Evolutionary conservation across 495 filamentous ascomycete genomes (phyloP).

Genomic region (Pseudomonodictys pantanalensis): DNA sequence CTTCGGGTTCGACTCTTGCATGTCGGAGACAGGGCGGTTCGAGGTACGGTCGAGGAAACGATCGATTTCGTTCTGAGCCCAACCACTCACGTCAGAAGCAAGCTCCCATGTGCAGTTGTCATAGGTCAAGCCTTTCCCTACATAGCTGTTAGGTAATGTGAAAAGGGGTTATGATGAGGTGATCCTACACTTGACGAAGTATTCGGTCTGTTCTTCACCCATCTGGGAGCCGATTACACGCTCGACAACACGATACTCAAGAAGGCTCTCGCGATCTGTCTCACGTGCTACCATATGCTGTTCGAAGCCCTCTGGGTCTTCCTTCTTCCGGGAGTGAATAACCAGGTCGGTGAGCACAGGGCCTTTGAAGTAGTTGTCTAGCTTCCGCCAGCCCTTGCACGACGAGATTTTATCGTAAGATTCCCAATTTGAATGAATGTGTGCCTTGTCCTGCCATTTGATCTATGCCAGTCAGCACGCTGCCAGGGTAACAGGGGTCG

Average conservation of each 20-base stretch:
- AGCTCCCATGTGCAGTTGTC: conserved; percentile 92
- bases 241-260: conserved; percentile 85
- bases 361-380: conserved; percentile 93
- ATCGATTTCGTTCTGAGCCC: conserved; percentile 84
- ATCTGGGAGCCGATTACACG: conserved; percentile 80
- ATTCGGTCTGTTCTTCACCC: conserved; percentile 73
- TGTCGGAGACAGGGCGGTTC: conserved; percentile 71
- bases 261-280: conserved; percentile 74
- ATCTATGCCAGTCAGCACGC: conserved; percentile 50
- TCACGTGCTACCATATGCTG: conserved; percentile 88
- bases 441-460: conserved; percentile 95
- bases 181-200: conserved; percentile 81
- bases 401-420: conserved; percentile 64
- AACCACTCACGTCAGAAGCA: conserved; percentile 67
- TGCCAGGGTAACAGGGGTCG: not conserved
- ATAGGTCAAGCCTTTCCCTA: conserved; percentile 76
- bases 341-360: conserved; percentile 36
- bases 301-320: conserved; percentile 82
- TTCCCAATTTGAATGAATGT: conserved; percentile 96
- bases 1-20: conserved; percentile 65
- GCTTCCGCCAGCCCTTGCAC: conserved; percentile 71
- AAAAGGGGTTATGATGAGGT: conserved; percentile 6
- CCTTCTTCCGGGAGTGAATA: conserved; percentile 25
- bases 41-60: conserved; percentile 79
- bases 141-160: conserved; percentile 27